phyloP scores from a whole-genome alignment of 768 basidiomycete genomes.

The Leccinum aurantiacum region DNA sequence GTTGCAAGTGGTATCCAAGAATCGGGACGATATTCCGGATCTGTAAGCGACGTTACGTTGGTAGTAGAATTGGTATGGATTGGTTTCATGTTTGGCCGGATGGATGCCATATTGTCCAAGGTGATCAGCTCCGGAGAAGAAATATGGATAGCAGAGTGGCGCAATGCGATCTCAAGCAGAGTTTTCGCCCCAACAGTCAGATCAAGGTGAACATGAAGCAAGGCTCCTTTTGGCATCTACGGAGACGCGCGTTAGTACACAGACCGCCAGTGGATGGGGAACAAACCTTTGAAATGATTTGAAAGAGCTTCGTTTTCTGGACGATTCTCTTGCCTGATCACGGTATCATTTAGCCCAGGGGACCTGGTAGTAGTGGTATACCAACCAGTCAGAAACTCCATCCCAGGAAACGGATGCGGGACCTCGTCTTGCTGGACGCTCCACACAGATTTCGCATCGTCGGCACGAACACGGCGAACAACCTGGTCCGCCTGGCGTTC shows the following conservation, averaged over 20 bases:
- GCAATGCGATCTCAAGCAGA: constrained; percentile 53
- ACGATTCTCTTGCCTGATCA: constrained; percentile 54
- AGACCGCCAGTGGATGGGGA: background rate
- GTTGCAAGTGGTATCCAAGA: constrained; percentile 55
- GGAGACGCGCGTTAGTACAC: background rate
- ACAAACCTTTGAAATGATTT: constrained; percentile 57
- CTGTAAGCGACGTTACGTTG: constrained; percentile 31
- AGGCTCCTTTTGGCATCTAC: constrained; percentile 80
- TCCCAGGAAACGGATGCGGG: constrained; percentile 70
- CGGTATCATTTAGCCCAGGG: background rate
- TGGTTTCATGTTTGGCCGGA: constrained; percentile 54
- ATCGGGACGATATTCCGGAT: constrained; percentile 41
- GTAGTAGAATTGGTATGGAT: constrained; percentile 35
- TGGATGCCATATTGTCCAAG: constrained; percentile 38
- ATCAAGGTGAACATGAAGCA: constrained; percentile 76
- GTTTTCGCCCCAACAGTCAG: constrained; percentile 59
- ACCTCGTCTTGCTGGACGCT: constrained; percentile 48
- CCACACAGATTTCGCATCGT: constrained; percentile 63
- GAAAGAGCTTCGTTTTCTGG: constrained; percentile 58
- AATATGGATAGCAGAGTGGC: constrained; percentile 63
- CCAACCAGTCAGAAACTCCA: constrained; percentile 73
- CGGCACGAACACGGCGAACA: constrained; percentile 51
- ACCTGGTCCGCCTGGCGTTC: constrained; percentile 58
- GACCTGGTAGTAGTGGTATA: background rate
- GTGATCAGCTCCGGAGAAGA: constrained; percentile 43